Base-by-base conservation (phyloP, 352 stramenopile species). In the Phytophthora cajani region DNA sequence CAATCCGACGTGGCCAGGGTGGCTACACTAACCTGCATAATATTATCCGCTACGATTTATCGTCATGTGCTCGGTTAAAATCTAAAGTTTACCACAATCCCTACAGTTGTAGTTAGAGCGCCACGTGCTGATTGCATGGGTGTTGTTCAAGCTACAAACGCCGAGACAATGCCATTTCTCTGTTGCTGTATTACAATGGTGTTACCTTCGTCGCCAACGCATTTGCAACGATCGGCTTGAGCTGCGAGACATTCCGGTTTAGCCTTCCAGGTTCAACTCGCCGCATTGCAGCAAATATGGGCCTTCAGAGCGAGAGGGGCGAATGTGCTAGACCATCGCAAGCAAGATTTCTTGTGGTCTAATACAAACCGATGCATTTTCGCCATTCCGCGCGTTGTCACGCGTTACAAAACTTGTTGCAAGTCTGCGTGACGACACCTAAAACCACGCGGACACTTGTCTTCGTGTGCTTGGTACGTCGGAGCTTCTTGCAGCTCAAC, bases 21-120 rank as follows among this genome's bases (percentile, higher is more conserved):
- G 56, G 62, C 55, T 71, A 63, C 62, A 51, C 46, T 54, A 25
- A 17, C 36, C 62, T 69, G 14, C 57, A 42, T 2, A 51, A 69
- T 12, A 3, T 51, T 52, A 69, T 69, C 6, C 4, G 2, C 1
- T 0, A 0, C 0, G 8, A 36, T 30, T 57, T 63, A 55, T 2
- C 17, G 4, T 50, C 51, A 51, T 36, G 14, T 21, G 16, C 5
- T 33, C 30, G 42, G 12, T 9, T 50, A 32, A 30, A 30, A 30
- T 0, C 11, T 30, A 32, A n/a, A 1, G 27, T 30, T 16, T 19
- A 10, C 19, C 19, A 32, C 3, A 53, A 30, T 53, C 27, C 14
- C 46, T 3, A 6, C 12, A 17, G 3, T 7, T 53, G n/a, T 50
- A 12, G 42, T 23, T 12, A 23, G 44, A 7, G 23, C 17, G 10